These are phyloP conservation scores for Suhomyces pyralidae DNA, from an alignment of 805 yeast species.

Conservation along the genomic window DNA sequence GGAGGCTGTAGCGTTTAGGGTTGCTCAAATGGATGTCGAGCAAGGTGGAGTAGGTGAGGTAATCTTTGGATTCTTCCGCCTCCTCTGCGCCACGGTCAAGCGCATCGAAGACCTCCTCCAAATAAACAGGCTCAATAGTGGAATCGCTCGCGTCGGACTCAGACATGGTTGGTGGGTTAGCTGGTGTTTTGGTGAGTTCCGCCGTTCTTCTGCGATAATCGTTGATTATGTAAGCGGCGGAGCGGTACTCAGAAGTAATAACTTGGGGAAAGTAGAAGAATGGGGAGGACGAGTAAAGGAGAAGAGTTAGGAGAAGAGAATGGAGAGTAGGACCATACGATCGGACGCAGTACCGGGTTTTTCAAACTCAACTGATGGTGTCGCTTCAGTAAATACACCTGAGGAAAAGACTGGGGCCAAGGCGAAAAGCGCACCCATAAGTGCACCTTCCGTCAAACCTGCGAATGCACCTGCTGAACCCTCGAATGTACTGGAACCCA, in stretches of 20 bases:
- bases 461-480: background rate
- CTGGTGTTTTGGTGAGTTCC: background rate
- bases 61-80: conserved; percentile 52
- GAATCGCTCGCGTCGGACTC: conserved; percentile 9
- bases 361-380: no score
- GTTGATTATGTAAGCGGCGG: background rate
- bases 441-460: background rate
- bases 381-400: no score
- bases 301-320: background rate
- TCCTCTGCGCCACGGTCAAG: conserved; percentile 33
- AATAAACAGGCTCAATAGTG: conserved; percentile 21
- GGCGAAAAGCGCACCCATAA: background rate
- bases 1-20: conserved; percentile 42
- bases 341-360: background rate
- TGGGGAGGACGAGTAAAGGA: background rate
- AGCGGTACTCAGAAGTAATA: background rate
- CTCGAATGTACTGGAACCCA: background rate
- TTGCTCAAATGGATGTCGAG: conserved; percentile 58
- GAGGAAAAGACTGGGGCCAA: background rate
- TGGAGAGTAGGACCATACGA: background rate
- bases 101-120: conserved; percentile 25
- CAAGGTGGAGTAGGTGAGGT: conserved; percentile 66
- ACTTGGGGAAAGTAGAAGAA: no score
- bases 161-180: conserved; percentile 4
- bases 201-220: background rate